Evolutionary conservation across 2,329 filamentous ascomycete genomes (phyloP).

Genomic region (Aspergillus transmontanensis): DNA sequence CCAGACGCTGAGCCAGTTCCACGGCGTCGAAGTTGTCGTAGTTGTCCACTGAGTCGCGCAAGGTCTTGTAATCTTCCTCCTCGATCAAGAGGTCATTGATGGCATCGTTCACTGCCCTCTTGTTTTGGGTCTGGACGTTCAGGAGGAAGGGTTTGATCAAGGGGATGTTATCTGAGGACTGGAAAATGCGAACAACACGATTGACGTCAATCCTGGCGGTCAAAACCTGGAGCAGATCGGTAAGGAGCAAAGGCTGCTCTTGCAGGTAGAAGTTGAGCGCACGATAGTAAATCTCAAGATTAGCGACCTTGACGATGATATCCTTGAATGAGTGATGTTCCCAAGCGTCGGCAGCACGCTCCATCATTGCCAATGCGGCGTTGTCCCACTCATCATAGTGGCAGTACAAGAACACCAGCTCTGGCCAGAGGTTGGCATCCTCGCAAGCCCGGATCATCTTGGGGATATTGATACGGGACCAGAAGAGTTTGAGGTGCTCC

Average conservation of each 20-base stretch:
- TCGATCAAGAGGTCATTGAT: conserved; percentile 98
- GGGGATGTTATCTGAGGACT: conserved; percentile 96
- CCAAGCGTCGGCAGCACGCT: conserved; percentile 95
- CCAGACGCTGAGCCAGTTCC: conserved; percentile 84
- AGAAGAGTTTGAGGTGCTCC: conserved; percentile 99
- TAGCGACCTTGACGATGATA: conserved; percentile 94
- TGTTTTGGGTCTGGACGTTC: conserved; percentile 95
- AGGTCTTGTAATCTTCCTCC: conserved; percentile 98
- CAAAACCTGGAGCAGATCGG: conserved; percentile 89
- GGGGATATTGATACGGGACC: conserved; percentile 95
- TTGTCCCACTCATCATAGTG: conserved; percentile 99
- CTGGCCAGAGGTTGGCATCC: conserved; percentile 94
- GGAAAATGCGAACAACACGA: conserved; percentile 98
- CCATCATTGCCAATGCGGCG: conserved; percentile 94
- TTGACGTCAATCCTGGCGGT: conserved; percentile 97
- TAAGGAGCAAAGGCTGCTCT: conserved; percentile 91
- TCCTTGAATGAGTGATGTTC: conserved; percentile 99
- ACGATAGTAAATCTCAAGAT: conserved; percentile 98
- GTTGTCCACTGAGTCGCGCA: conserved; percentile 95
- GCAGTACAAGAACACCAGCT: conserved; percentile 95
- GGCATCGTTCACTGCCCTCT: conserved; percentile 95
- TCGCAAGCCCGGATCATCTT: conserved; percentile 94
- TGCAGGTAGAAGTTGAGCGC: conserved; percentile 96
- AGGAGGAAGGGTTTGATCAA: conserved; percentile 98
- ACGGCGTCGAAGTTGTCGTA: conserved; percentile 99